These are phyloP conservation scores for Mortierella claussenii DNA, from an alignment of 192 early-diverging fungal genomes.

Conservation along the genomic window DNA sequence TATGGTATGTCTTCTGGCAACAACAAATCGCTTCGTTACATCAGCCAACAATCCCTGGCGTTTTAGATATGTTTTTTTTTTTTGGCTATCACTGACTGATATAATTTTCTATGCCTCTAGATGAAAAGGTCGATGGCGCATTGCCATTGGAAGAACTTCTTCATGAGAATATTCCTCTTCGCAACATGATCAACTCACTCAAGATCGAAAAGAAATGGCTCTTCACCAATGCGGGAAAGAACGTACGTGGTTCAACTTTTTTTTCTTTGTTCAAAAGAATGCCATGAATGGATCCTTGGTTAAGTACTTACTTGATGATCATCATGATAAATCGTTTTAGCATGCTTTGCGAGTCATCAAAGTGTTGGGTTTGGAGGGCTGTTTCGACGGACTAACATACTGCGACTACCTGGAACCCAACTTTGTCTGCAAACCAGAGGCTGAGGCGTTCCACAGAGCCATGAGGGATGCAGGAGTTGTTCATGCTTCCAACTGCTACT, in stretches of 20 bases:
- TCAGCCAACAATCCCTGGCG: too few species aligned
- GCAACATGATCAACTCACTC: constrained; percentile 65
- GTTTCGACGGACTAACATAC: constrained; percentile 81
- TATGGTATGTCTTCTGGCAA: constrained; percentile 64
- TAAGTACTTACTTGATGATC: too few species aligned
- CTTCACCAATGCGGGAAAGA: constrained; percentile 81
- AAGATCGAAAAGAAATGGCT: constrained; percentile 74
- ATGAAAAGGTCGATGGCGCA: constrained; percentile 71
- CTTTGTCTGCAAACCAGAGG: constrained; percentile 80
- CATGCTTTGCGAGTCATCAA: constrained; percentile 77
- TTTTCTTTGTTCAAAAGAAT: neutral
- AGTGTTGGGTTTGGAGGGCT: constrained; percentile 69
- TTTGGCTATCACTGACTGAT: too few species aligned
- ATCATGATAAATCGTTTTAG: too few species aligned
- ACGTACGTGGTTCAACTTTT: constrained; percentile 35
- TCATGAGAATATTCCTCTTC: constrained; percentile 66
- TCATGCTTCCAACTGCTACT: constrained; percentile 68
- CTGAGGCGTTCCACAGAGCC: constrained; percentile 62
- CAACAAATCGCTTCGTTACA: too few species aligned
- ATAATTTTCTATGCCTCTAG: constrained; percentile 20
- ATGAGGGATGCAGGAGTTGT: constrained; percentile 74
- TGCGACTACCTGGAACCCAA: constrained; percentile 75
- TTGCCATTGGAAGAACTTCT: constrained; percentile 74
- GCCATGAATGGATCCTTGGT: too few species aligned
- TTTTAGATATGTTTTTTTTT: too few species aligned